phyloP scores from a whole-genome alignment of 306 rosid species.

The Cucumis cinereus region DNA sequence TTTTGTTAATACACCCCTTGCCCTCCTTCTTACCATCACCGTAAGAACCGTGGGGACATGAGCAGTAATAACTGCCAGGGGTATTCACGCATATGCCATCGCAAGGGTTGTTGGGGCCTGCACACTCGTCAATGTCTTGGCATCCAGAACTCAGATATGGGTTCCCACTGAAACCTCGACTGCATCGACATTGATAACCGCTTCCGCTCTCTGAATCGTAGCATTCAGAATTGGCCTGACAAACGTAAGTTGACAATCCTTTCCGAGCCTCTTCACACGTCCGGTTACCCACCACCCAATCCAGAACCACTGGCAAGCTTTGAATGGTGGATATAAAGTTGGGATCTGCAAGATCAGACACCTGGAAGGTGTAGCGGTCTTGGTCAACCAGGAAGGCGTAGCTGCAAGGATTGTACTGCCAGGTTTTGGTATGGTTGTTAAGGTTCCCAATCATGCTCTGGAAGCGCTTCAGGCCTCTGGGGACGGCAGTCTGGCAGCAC shows the following conservation, averaged over 20 bases:
- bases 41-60: neutral
- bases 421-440: neutral
- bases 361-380: neutral
- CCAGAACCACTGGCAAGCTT: conserved; percentile 3
- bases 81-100: conserved; percentile 5
- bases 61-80: conserved; percentile 4
- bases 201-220: neutral
- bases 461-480: neutral
- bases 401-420: conserved; percentile 8
- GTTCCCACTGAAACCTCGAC: neutral
- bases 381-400: conserved; percentile 4
- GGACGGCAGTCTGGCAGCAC: conserved; percentile 8
- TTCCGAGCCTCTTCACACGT: conserved; percentile 5
- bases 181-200: conserved; percentile 2
- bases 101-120: conserved; percentile 1
- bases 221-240: neutral
- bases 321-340: neutral
- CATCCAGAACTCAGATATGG: conserved; percentile 6
- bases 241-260: neutral
- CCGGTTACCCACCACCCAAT: neutral
- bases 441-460: neutral
- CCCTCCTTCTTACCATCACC: conserved; percentile 7
- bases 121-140: conserved; percentile 6
- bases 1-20: conserved; percentile 7
- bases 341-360: neutral